phyloP scores from a whole-genome alignment of 176 grass and related monocot species.

The Calamus simplicifolius region DNA sequence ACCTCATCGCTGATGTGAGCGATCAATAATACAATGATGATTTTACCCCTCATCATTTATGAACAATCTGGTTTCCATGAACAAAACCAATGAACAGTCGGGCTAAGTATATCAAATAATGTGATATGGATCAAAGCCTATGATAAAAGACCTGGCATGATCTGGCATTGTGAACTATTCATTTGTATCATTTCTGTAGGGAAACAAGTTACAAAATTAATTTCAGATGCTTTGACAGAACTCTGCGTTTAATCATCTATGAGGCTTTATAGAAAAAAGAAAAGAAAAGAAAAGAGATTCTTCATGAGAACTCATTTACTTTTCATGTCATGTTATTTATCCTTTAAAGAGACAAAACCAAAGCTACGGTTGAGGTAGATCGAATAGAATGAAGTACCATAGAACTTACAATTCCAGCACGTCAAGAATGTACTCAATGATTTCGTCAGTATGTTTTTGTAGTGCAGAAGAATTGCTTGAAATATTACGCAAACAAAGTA shows the following conservation, averaged over 20 bases:
- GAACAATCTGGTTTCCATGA: too few species aligned
- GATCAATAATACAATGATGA: too few species aligned
- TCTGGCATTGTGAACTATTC: slow-evolving; percentile 66
- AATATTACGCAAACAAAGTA: slow-evolving; percentile 18
- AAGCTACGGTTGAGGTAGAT: not conserved
- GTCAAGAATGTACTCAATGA: slow-evolving; percentile 53
- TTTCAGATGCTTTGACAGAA: too few species aligned
- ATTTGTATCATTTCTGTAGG: slow-evolving; percentile 45
- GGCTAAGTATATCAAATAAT: too few species aligned
- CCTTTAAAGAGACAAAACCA: not conserved
- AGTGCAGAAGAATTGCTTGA: slow-evolving; percentile 16
- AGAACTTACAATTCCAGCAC: slow-evolving; percentile 43
- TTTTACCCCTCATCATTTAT: too few species aligned
- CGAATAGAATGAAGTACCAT: not conserved
- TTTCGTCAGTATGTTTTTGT: slow-evolving; percentile 9
- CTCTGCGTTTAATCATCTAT: too few species aligned
- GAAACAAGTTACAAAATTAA: not conserved
- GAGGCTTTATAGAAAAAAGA: too few species aligned
- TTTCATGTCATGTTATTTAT: too few species aligned
- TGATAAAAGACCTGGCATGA: slow-evolving; percentile 34
- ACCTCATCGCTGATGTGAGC: too few species aligned
- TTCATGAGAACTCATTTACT: too few species aligned
- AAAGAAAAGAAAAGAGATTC: not conserved
- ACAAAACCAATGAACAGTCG: too few species aligned
- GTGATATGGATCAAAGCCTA: too few species aligned